Evolutionary conservation across 2,329 filamentous ascomycete species (phyloP).

Genomic region (Diaporthe humulicola): DNA sequence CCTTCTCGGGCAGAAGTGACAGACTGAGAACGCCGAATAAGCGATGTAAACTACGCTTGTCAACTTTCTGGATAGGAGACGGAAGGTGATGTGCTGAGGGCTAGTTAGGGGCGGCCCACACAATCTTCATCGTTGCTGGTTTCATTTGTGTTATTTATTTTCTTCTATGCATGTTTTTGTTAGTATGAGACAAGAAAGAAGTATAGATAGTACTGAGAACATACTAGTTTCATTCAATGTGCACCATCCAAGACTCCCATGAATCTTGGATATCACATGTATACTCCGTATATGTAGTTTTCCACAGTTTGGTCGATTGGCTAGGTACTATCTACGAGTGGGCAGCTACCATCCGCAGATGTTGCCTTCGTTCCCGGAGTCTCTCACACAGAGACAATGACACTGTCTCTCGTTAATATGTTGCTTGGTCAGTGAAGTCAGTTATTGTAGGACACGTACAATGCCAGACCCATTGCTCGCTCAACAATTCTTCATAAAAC

Average conservation of each 20-base stretch:
- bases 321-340: no score
- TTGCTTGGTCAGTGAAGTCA: neutral
- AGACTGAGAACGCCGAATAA: neutral
- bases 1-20: neutral
- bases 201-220: neutral
- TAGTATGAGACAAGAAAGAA: neutral
- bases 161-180: neutral
- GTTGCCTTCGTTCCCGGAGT: neutral
- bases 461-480: constrained; percentile 7
- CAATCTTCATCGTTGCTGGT: neutral
- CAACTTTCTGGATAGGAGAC: neutral
- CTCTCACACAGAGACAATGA: neutral
- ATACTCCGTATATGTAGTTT: no score
- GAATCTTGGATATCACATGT: no score
- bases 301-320: no score
- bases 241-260: neutral
- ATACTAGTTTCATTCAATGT: neutral
- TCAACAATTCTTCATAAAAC: neutral
- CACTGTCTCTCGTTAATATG: neutral
- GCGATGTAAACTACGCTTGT: neutral
- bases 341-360: no score
- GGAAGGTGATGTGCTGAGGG: neutral
- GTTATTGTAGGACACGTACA: neutral
- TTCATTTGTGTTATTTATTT: neutral
- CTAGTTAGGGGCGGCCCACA: neutral